Base-by-base conservation (phyloP, 371 early-diverging fungal species). In the Conidiobolus coronatus region DNA sequence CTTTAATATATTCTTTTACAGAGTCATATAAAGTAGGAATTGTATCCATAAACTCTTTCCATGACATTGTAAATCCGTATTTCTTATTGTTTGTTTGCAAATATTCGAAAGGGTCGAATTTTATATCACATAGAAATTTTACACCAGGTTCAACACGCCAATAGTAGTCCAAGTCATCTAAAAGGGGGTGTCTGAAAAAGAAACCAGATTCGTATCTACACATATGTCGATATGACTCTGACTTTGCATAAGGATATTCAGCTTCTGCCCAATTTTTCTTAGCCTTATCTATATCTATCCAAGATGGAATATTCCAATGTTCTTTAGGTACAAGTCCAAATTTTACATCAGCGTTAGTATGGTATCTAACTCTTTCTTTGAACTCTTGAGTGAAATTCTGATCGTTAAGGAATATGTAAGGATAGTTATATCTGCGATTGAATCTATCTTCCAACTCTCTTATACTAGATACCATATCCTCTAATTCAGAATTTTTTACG, bases 101-200 rank as follows among this genome's bases (percentile, higher is more conserved):
- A 51, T 63, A 89, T 50, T 71, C 58, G 58, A 95, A 94, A 1
- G 89, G 89, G 58, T 96, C 95, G 55, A 81, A 78, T 49, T 75
- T 75, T 19, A 96, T 70, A 51, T 86, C 76, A 56, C 95, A 96
- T 42, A 58, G 64, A 53, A 81, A 89, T 50, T 73, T 57, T 15
- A 89, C 86, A 36, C 70, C 78, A 0, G 95, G 95, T 60, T 93
- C 95, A n/a, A 95, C 70, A 3, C 96, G 65, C 95, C 98, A 97
- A 60, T 93, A 97, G 58, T 78, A 95, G 41, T 91, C 84, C 46
- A 75, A 85, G 21, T 72, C 60, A 14, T 68, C 56, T 50, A 89
- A 53, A 8, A 82, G 55, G 15, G 76, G 79, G 55, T 94, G 90
- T 52, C 68, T 59, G 55, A 74, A 89, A 52, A 97, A 87, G 56